A percentile compares a stretch with the other conserved stretches of the same genome.
phyloP scores from a whole-genome alignment of 2,329 filamentous ascomycete genomes.

The Colletotrichum sp. region DNA sequence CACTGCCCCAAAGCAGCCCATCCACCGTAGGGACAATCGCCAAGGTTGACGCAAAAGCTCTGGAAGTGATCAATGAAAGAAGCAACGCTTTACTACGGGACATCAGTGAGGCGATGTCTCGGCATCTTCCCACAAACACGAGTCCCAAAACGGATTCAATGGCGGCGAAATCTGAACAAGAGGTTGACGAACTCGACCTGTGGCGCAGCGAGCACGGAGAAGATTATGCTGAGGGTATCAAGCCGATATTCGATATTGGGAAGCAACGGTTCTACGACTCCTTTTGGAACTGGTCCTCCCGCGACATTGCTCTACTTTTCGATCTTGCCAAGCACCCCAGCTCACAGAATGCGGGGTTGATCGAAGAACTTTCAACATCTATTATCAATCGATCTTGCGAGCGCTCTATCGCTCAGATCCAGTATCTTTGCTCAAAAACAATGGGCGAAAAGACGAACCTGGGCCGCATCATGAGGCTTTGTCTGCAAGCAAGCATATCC shows the following conservation, averaged over 20 bases:
- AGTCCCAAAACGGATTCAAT: constrained; percentile 47
- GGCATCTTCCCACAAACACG: background rate
- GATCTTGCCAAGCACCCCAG: background rate
- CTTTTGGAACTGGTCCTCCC: constrained; percentile 98
- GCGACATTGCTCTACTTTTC: constrained; percentile 58
- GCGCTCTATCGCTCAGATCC: constrained; percentile 95
- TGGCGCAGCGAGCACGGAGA: constrained; percentile 97
- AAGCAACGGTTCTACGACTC: constrained; percentile 98
- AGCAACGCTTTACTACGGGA: background rate
- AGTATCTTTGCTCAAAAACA: constrained; percentile 97
- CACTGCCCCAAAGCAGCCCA: background rate
- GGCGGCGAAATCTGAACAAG: background rate
- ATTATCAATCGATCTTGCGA: constrained; percentile 99
- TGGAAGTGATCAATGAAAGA: constrained; percentile 66
- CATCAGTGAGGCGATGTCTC: background rate
- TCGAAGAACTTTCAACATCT: constrained; percentile 76
- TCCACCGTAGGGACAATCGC: constrained; percentile 58
- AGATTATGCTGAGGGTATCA: constrained; percentile 91
- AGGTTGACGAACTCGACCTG: constrained; percentile 79
- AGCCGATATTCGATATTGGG: constrained; percentile 88
- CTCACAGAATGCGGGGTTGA: background rate
- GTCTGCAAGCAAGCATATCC: background rate
- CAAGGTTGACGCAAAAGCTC: constrained; percentile 88
- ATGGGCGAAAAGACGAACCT: constrained; percentile 93
- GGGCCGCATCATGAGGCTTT: background rate